Evolutionary conservation across 345 rosid genomes (phyloP), one percentile per base, ranked within the genome.

Genomic region (Eucalyptus fibrosa): DNA sequence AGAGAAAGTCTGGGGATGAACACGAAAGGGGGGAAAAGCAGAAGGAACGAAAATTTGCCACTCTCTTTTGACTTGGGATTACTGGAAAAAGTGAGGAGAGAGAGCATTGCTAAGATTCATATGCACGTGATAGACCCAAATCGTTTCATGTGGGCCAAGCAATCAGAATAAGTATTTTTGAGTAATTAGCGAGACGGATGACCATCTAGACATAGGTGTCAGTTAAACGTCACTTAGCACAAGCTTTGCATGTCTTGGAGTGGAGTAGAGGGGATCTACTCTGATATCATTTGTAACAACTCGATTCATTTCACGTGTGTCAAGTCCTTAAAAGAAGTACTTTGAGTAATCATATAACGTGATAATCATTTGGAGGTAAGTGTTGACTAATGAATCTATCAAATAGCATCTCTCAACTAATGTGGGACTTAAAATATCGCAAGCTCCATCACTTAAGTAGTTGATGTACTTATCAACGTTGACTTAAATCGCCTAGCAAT

Each of bases 401-500:
- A 9, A 19, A 37, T 34, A 19, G 15, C 5, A 72, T 72, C 28
- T 37, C 3, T 7, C 2, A 3, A 8, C 3, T 0, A 0, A 47
- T 0, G 2, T 32, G 82, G 12, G 5, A 72, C 45, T 72, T 72
- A 42, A 10, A 37, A 37, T 72, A 37, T 72, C 45, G 3, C 8
- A 72, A 19, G 13, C 26, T 37, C 44, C 83, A 19, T 32, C 83
- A 72, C 28, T 72, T 19, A 37, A 72, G 23, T 5, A 34, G 10
- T 10, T 18, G 11, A 17, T 9, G 44, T 18, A 34, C 44, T 69
- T 21, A 1, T 69, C 44, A 69, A 17, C 0, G 4, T 18, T 34
- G 42, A 69, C 44, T 0, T 2, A 2, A 18, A 34, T 69, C 2
- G 4, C 81, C 44, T 34, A 34, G 81, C 44, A 34, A 69, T 34